Conservation (phyloP, 139 green algal species). For the Chlamydomonas asymmetrica region DNA sequence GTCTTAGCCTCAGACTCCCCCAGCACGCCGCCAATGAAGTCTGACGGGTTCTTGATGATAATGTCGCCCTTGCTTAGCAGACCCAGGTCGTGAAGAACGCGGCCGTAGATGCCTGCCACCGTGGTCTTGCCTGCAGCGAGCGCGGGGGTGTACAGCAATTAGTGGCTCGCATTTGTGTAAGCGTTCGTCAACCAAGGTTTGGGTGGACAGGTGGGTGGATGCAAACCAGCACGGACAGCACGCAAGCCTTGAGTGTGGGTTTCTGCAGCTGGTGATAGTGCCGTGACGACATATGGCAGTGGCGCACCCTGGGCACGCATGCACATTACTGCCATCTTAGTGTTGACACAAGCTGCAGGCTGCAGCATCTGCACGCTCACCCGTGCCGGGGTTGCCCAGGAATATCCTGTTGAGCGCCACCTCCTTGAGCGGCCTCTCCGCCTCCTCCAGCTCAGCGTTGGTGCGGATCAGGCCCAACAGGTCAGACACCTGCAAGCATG, state of each 20-base stretch:
- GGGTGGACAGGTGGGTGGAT: too few relatives aligned
- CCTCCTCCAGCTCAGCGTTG: constrained; percentile 52
- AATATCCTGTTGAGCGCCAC: constrained; percentile 55
- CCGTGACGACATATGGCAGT: too few relatives aligned
- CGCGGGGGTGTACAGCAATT: background rate
- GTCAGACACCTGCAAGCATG: constrained; percentile 25
- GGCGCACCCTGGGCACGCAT: too few relatives aligned
- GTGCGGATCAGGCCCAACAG: constrained; percentile 43
- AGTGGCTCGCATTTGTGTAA: background rate
- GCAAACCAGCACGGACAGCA: too few relatives aligned
- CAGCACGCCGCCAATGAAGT: constrained; percentile 46
- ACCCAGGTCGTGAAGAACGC: constrained; percentile 48
- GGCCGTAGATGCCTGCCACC: constrained; percentile 48
- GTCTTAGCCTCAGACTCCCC: constrained; percentile 51
- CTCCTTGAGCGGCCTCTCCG: constrained; percentile 38
- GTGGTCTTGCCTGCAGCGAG: constrained; percentile 53
- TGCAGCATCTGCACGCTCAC: too few relatives aligned
- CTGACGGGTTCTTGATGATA: constrained; percentile 42
- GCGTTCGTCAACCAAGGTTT: background rate
- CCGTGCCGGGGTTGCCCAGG: constrained; percentile 59
- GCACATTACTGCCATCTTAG: too few relatives aligned
- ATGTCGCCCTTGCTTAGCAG: constrained; percentile 61
- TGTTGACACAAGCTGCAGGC: too few relatives aligned
- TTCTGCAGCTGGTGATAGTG: too few relatives aligned
- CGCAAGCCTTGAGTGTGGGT: too few relatives aligned